A percentile compares a stretch with the other conserved stretches of the same genome.
These are phyloP conservation scores for Lactarius quietus DNA, from an alignment of 768 basidiomycete species.

Conservation along the genomic window DNA sequence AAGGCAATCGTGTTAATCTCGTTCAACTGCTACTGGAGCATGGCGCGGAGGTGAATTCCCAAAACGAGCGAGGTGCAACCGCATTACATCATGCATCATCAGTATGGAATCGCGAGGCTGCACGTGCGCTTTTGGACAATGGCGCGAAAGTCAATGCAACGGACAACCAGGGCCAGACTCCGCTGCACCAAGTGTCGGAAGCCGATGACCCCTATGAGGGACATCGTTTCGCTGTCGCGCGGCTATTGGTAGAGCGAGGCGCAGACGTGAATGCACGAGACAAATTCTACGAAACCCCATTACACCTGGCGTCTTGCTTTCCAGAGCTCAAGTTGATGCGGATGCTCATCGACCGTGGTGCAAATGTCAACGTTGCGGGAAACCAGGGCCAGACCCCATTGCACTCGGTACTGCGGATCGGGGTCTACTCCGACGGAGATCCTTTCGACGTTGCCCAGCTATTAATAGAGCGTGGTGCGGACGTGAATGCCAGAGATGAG, in stretches of 20 bases:
- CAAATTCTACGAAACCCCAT: neutral
- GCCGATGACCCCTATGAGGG: neutral
- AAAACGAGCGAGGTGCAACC: neutral
- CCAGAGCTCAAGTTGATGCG: neutral
- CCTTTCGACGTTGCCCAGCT: neutral
- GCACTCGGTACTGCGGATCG: no score
- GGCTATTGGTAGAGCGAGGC: neutral
- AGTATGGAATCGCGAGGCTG: neutral
- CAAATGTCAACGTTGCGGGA: neutral
- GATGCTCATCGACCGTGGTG: neutral
- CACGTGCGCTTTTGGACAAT: neutral
- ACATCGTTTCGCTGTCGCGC: neutral
- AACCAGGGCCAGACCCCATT: neutral
- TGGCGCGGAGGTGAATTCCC: neutral
- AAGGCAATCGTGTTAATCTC: neutral
- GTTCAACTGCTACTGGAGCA: neutral
- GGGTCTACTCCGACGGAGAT: no score
- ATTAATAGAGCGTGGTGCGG: neutral
- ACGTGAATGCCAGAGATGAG: neutral
- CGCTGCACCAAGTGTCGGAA: neutral
- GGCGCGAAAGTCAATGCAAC: neutral
- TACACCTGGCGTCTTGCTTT: neutral
- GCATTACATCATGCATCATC: neutral
- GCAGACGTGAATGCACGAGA: neutral
- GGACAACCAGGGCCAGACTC: neutral